A percentile compares a stretch with the other conserved stretches of the same genome.
phyloP scores from a whole-genome alignment of 768 basidiomycete species.

The Auricularia heimuer region DNA sequence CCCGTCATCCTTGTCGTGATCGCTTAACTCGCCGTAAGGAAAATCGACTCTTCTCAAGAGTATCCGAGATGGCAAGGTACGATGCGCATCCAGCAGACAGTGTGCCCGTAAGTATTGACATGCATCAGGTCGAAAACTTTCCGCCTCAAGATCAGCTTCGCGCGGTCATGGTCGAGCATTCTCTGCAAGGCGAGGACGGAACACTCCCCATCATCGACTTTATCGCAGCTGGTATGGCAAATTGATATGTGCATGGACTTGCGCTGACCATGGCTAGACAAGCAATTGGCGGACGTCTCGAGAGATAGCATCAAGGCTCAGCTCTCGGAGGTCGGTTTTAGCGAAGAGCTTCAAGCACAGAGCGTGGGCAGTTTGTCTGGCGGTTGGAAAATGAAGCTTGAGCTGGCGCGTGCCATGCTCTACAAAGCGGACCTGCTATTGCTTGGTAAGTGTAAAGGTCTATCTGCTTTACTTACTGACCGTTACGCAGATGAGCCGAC shows the following conservation, averaged over 20 bases:
- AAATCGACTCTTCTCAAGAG: slow-evolving; percentile 96
- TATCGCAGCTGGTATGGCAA: slow-evolving; percentile 59
- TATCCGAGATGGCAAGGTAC: slow-evolving; percentile 82
- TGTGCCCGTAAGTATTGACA: slow-evolving; percentile 9
- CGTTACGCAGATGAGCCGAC: slow-evolving; percentile 51
- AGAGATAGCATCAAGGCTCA: slow-evolving; percentile 67
- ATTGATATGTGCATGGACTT: no score
- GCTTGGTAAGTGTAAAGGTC: slow-evolving; percentile 39
- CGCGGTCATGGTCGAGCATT: slow-evolving; percentile 95
- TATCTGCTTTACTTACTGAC: slow-evolving; percentile 10
- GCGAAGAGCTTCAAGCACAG: slow-evolving; percentile 74
- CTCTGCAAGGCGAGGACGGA: slow-evolving; percentile 87
- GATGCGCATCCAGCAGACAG: not conserved
- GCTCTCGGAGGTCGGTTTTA: slow-evolving; percentile 83
- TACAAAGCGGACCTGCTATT: slow-evolving; percentile 83
- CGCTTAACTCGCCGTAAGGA: not conserved
- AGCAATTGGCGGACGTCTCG: slow-evolving; percentile 50
- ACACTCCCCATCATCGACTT: slow-evolving; percentile 80
- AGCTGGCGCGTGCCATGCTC: slow-evolving; percentile 91
- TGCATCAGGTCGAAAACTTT: slow-evolving; percentile 61
- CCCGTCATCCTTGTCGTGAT: not conserved
- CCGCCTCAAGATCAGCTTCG: slow-evolving; percentile 79
- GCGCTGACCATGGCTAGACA: slow-evolving; percentile 36
- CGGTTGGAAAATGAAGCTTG: slow-evolving; percentile 99
- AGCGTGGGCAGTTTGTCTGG: slow-evolving; percentile 85